Evolutionary conservation across 805 yeast species (phyloP), one percentile per base, ranked within the genome.

Genomic region (Alloascoidea africana): DNA sequence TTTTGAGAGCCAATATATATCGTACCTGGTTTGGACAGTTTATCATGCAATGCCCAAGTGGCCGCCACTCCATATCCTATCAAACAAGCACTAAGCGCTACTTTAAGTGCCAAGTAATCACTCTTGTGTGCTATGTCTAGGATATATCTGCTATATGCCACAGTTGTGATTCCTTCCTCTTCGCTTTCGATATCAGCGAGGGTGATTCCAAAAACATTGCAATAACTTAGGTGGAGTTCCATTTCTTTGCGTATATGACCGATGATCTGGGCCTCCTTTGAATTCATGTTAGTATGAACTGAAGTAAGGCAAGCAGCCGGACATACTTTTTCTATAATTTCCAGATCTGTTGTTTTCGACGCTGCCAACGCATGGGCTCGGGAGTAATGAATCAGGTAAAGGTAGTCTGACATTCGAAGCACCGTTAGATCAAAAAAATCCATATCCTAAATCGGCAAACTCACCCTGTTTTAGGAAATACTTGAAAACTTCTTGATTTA

Each of bases 41-140:
- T 38, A 4, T 51, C 53, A 3, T 51, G 46, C 6, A 59, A 54
- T 3, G 58, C 52, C 3, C 61, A 50, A 3, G 60, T 58, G 16
- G 72, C 70, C 1, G 86, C 85, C 36, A 68, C 63, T 27, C 68
- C 68, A 51, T 79, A 79, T 1, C 93, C 94, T 50, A 75, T 67
- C 36, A 80, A 55, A 53, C 94, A 82, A 1, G 94, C 91, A 4
- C 84, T 69, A 38, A 80, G 54, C 0, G 89, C 82, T 4, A 76
- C 67, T 41, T 73, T 72, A 37, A 79, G 66, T 35, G 75, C 81
- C 18, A 76, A 52, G 70, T 76, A 76, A 50, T 76, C 76, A 17
- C 69, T 66, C 32, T 56, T 58, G 16, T 60, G 55, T 3, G 77
- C 77, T 4, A 77, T 55, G 15, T 69, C 64, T 32, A 65, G 47